Evolutionary conservation across 768 basidiomycete genomes (phyloP).

Genomic region (Scleroderma bovista): DNA sequence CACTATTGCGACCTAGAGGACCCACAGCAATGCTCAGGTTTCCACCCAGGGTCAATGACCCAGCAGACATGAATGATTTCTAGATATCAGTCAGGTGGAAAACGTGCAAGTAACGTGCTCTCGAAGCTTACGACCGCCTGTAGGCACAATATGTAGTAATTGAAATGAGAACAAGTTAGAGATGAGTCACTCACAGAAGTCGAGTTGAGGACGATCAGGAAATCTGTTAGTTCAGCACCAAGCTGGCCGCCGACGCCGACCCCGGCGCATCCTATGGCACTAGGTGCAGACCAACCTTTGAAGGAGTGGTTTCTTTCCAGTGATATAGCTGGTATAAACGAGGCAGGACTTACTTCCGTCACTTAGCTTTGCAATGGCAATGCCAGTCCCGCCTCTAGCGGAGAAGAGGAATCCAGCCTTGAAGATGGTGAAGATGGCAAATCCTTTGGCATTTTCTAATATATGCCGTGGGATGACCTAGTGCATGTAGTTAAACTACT

Average conservation of each 20-base stretch:
- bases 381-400: conserved; percentile 76
- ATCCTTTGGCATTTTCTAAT: conserved; percentile 59
- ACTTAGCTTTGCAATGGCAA: conserved; percentile 80
- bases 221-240: conserved; percentile 87
- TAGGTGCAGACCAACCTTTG: conserved; percentile 93
- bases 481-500: too few relatives aligned
- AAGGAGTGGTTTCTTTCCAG: conserved; percentile 29
- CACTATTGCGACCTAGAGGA: conserved; percentile 87
- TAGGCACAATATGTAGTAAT: conserved; percentile 2
- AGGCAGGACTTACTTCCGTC: conserved; percentile 63
- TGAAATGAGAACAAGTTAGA: neutral
- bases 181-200: conserved; percentile 49
- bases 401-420: conserved; percentile 66
- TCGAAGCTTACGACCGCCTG: conserved; percentile 57
- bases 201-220: conserved; percentile 84
- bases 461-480: conserved; percentile 53
- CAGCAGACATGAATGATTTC: conserved; percentile 91
- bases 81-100: conserved; percentile 22
- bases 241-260: conserved; percentile 81
- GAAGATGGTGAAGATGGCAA: conserved; percentile 88
- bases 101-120: neutral
- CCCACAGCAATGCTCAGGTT: conserved; percentile 88
- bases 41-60: conserved; percentile 84
- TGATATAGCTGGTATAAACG: neutral
- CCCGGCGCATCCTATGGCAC: conserved; percentile 91